phyloP scores from a whole-genome alignment of 2,329 filamentous ascomycete genomes.

The Trichoderma oligosporum region DNA sequence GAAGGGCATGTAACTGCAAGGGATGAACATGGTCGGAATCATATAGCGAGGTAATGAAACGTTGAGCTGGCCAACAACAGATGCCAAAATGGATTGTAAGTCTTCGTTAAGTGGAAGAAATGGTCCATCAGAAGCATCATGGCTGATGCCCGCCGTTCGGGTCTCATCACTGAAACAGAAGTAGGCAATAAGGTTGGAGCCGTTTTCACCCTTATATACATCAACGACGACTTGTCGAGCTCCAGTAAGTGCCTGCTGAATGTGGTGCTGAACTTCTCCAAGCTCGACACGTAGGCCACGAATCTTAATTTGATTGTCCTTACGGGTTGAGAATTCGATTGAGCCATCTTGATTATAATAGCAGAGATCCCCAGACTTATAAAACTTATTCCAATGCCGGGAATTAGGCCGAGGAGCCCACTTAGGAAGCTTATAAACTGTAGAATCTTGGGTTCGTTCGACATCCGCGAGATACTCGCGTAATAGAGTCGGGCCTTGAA shows the following conservation, averaged over 20 bases:
- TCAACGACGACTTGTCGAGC: constrained; percentile 9
- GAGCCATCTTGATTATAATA: constrained; percentile 32
- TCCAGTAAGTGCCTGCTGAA: neutral
- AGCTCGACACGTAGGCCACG: constrained; percentile 16
- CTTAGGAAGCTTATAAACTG: constrained; percentile 25
- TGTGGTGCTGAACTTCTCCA: constrained; percentile 14
- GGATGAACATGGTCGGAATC: constrained; percentile 14
- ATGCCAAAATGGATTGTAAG: neutral
- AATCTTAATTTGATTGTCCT: constrained; percentile 17
- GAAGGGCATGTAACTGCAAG: constrained; percentile 12
- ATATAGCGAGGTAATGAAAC: constrained; percentile 12
- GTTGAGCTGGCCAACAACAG: neutral
- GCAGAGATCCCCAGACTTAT: constrained; percentile 47
- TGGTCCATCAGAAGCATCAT: neutral
- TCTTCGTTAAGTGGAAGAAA: constrained; percentile 7
- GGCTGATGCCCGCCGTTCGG: neutral
- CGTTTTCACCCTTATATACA: constrained; percentile 9
- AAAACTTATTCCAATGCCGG: constrained; percentile 27
- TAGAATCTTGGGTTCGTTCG: constrained; percentile 8
- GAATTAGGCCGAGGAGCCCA: constrained; percentile 27
- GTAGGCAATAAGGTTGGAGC: constrained; percentile 4
- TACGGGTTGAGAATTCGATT: constrained; percentile 14
- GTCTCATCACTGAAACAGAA: constrained; percentile 10
- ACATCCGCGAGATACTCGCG: constrained; percentile 13
- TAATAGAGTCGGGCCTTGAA: constrained; percentile 13